Base-by-base conservation (phyloP, 805 yeast genomes). In the Tanozyma kutaoensis region DNA sequence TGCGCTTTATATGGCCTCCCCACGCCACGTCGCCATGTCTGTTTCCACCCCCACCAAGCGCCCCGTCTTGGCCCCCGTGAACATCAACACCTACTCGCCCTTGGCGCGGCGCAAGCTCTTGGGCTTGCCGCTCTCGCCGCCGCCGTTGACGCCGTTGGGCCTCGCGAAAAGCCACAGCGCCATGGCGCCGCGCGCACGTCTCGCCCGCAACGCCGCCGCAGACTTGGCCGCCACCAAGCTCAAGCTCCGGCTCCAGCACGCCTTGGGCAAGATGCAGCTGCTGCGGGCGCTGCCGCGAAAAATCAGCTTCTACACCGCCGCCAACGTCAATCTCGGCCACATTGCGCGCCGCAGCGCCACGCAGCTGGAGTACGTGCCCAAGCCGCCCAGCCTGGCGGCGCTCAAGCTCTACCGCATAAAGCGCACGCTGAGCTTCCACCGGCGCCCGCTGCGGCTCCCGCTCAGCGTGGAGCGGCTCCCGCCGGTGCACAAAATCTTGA, bases 201-300 rank as follows among this genome's bases (percentile, higher is more conserved):
- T n/a, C 28, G 30, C 27, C 37, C 37, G 37, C 17, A 51, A 44
- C 35, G 52, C 46, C 31, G 39, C 49, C 29, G 60, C 58, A 5
- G 57, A 53, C 16, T 45, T 56, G 40, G 61, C 62, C 8, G 66
- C 64, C 18, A 52, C 60, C 14, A 58, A 58, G 35, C 46, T 59
- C 39, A 59, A 56, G 43, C 45, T 58, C 31, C 58, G 58, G 38
- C 42, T 59, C 22, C 64, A 54, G 33, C 39, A 58, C 34, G 66
- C 66, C 2, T 37, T 58, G 21, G 55, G 50, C 42, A 59, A 58
- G 37, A 34, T 59, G 19, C 57, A 55, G 34, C 42, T 33, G 32
- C 30, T 29, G 28, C 30, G 32, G 8, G 31, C 24, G 23, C 22
- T 5, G 22, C 22, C 12, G 8, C 22, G n/a, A 10, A 16, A 27